These are phyloP conservation scores for Salvia sclarea DNA, from an alignment of 305 asterid species.

Conservation along the genomic window DNA sequence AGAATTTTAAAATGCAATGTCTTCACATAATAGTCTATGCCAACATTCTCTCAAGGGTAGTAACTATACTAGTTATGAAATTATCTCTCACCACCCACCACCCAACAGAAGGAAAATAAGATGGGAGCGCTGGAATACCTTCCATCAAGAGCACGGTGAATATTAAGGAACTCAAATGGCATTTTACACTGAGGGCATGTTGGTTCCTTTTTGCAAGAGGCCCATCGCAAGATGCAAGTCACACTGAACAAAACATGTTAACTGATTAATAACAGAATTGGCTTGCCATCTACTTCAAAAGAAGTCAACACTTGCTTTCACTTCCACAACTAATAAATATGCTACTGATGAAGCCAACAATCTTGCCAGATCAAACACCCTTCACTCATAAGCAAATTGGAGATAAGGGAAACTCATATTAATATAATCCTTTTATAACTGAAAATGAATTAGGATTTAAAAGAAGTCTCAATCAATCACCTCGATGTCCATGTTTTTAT, in stretches of 20 bases:
- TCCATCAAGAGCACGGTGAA: slow-evolving; percentile 86
- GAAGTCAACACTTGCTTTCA: slow-evolving; percentile 27
- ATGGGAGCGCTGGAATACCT: slow-evolving; percentile 44
- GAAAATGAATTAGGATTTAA: neutral
- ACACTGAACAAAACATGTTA: slow-evolving; percentile 49
- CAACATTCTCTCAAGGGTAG: neutral
- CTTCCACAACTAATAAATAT: slow-evolving; percentile 13
- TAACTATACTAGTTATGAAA: neutral
- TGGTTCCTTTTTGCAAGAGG: slow-evolving; percentile 74
- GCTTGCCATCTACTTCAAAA: slow-evolving; percentile 4
- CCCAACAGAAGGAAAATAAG: neutral
- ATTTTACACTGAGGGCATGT: slow-evolving; percentile 87
- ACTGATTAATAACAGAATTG: slow-evolving; percentile 16
- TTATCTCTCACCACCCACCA: slow-evolving; percentile 10
- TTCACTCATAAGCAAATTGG: neutral
- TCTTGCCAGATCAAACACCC: neutral
- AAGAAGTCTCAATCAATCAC: neutral
- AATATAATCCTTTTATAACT: too few species aligned
- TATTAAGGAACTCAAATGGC: slow-evolving; percentile 66
- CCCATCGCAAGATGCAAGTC: slow-evolving; percentile 84
- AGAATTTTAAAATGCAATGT: neutral
- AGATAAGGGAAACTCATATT: too few species aligned
- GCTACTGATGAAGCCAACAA: slow-evolving; percentile 6
- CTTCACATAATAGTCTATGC: neutral
- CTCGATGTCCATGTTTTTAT: neutral